Percentiles rank a stretch among this genome's conserved stretches.
Evolutionary conservation across 1,284 basidiomycete species (phyloP).

Genomic region (Cystobasidium sp.): DNA sequence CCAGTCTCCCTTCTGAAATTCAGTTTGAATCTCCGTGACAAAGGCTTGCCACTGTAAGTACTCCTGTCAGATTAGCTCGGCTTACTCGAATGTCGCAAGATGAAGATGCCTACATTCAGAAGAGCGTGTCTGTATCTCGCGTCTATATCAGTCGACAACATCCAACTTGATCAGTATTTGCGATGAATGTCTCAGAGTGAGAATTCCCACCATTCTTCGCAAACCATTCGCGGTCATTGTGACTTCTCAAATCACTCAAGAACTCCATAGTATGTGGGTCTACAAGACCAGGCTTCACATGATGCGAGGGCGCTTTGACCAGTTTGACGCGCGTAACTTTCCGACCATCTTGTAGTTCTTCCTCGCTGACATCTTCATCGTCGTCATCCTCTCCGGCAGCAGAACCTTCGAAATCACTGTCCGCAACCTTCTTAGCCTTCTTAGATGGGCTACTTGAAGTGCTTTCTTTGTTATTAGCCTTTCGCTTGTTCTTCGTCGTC

Average conservation of each 20-base stretch:
- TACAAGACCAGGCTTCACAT: conserved; percentile 49
- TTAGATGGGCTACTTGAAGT: conserved; percentile 22
- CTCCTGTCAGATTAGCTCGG: neutral
- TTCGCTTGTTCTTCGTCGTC: conserved; percentile 10
- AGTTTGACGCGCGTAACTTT: conserved; percentile 30
- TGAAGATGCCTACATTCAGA: conserved; percentile 42
- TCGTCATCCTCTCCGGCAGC: conserved; percentile 42
- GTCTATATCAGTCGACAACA: conserved; percentile 37
- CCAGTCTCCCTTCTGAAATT: conserved; percentile 54
- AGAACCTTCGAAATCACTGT: conserved; percentile 43
- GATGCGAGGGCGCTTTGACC: conserved; percentile 25
- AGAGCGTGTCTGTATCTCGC: conserved; percentile 49
- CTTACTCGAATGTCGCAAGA: neutral
- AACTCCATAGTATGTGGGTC: conserved; percentile 54
- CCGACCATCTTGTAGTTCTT: conserved; percentile 33
- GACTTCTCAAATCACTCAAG: conserved; percentile 48
- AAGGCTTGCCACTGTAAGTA: conserved; percentile 53
- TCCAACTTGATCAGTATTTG: neutral
- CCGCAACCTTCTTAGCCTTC: conserved; percentile 34
- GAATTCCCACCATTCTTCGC: conserved; percentile 43
- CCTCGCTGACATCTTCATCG: conserved; percentile 37
- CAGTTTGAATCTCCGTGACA: conserved; percentile 52
- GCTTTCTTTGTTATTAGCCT: conserved; percentile 11
- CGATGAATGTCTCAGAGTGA: neutral
- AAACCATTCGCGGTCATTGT: conserved; percentile 56